These are phyloP conservation scores for Eucalyptus urophylla DNA, from an alignment of 345 rosid species.

Conservation along the genomic window DNA sequence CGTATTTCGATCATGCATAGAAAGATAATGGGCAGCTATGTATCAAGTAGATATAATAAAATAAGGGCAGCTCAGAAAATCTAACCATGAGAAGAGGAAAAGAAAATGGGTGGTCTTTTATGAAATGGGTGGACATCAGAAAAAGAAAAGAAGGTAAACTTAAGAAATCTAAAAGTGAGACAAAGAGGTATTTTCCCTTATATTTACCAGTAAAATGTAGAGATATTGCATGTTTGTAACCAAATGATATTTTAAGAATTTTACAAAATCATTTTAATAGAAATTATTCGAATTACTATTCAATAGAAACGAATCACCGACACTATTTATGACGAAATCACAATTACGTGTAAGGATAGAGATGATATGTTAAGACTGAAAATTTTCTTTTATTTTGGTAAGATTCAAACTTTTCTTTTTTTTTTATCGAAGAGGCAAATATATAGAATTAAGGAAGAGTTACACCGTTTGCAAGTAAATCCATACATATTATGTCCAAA, in stretches of 20 bases:
- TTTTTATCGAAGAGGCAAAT: no score
- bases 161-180: not conserved
- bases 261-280: not conserved
- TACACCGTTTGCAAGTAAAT: no score
- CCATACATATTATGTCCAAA: no score
- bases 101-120: not conserved
- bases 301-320: not conserved
- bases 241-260: not conserved
- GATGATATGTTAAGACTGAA: not conserved
- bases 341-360: not conserved
- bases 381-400: not conserved
- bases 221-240: not conserved
- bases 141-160: not conserved
- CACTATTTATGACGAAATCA: not conserved
- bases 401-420: not conserved
- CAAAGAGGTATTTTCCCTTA: not conserved
- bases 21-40: not conserved
- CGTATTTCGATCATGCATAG: not conserved
- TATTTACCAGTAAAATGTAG: not conserved
- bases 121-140: not conserved
- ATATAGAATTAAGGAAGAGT: no score
- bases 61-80: not conserved
- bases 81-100: not conserved
- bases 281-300: not conserved
- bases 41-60: not conserved